Base-by-base conservation (phyloP, 768 basidiomycete genomes). In the Suillus placidus region DNA sequence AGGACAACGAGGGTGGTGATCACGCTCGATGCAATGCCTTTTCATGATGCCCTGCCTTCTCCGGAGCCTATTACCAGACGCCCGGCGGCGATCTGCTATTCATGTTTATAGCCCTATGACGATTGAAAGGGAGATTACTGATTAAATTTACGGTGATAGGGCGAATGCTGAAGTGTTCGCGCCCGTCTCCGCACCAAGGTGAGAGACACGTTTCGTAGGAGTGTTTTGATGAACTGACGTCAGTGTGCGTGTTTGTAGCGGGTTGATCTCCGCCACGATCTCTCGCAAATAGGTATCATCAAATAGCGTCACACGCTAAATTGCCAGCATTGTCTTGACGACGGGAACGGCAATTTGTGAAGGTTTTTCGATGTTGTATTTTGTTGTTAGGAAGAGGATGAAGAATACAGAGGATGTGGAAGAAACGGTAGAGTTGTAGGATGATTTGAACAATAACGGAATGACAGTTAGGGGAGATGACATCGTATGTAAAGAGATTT, bases 181-280 rank as follows among this genome's bases (percentile, higher is more conserved):
- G 67, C 94, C 95, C 58, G 80, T 94, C 66, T 84, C 90, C 42
- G 91, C 92, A n/a, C 94, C 95, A 26, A 93, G 92, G 92, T 92
- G 69, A 71, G 86, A 74, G 51, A 64, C 74, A 74, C 72, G 68
- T 47, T 61, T 42, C 57, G 38, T 52, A 49, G 60, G 23, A 60
- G 26, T 55, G 58, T 42, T 51, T 60, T 56, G 40, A 42, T 62
- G 38, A 64, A 67, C 70, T 72, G 71, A 73, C 73, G 76, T 80
- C 76, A 75, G 43, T 23, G 54, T 30, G 67, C 65, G 67, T 66
- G 71, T 58, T 69, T 69, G 42, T 66, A 81, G 87, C 73, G 88
- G 87, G 14, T 79, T 88, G 78, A 89, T 89, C 76, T 82, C 84
- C 65, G 88, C 88, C 23, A 87, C 82, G 37, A 79, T 88, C 70